Evolutionary conservation across 805 yeast genomes (phyloP).

Genomic region (Metschnikowia colocasiae): DNA sequence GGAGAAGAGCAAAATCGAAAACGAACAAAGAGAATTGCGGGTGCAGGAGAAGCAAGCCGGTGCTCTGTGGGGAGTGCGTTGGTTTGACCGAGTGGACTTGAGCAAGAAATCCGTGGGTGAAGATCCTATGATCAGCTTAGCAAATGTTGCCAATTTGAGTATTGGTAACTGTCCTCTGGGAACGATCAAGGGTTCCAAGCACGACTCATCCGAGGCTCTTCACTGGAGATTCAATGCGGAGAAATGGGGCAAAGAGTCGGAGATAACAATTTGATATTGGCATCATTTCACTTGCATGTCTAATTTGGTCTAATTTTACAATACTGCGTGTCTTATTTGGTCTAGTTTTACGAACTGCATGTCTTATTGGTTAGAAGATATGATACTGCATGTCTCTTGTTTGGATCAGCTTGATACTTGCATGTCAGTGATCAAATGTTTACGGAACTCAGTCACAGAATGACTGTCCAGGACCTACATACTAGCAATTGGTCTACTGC

Average conservation of each 20-base stretch:
- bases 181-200: conserved; percentile 49
- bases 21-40: conserved; percentile 78
- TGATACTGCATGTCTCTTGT: no score
- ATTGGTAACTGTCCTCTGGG: conserved; percentile 68
- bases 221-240: conserved; percentile 71
- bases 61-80: conserved; percentile 69
- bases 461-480: background rate
- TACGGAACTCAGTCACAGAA: background rate
- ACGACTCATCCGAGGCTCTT: conserved; percentile 46
- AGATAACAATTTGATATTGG: conserved; percentile 40
- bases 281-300: background rate
- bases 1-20: conserved; percentile 77
- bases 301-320: no score
- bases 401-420: background rate
- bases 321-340: no score
- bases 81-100: conserved; percentile 56
- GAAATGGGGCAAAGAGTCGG: conserved; percentile 57
- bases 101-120: conserved; percentile 19
- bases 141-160: conserved; percentile 52
- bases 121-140: conserved; percentile 36
- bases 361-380: no score
- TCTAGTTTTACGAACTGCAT: no score
- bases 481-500: background rate
- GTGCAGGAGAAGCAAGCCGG: conserved; percentile 66
- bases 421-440: background rate